Base-by-base conservation (phyloP, 768 basidiomycete genomes). In the Sarcodon aspratus region DNA sequence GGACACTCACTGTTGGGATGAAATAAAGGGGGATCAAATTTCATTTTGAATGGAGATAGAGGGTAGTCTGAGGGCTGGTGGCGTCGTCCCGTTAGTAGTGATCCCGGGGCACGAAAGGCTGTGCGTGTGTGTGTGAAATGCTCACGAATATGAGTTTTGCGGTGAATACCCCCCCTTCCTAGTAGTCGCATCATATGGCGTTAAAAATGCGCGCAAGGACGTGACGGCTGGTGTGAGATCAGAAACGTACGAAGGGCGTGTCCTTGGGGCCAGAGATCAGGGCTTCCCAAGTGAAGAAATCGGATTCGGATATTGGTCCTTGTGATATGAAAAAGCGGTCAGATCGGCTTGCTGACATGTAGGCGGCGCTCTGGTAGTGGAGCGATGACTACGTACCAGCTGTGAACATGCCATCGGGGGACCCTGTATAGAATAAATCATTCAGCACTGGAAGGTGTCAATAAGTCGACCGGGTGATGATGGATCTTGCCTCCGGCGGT, bases 41-140 rank as follows among this genome's bases (percentile, higher is more conserved):
- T 91, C 96, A 99, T 98, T 71, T 93, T 97, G 82, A 98, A 98
- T 15, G 96, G 96, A 47, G 90, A 95, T 59, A 99, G 70, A 33
- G 96, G 96, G 67, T 99, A 99, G 61, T 99, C 96, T 36, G 75
- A 62, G 0, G 93, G 93, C 91, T 92, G 49, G 15, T 31, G 46
- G 21, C 21, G 21, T 27, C 21, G 21, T 27, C 46, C 33, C 45
- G 45, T n/a, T 46, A 31, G 18, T 36, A 12, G 46, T 46, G 34
- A 48, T 47, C 38, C 33, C 53, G 32, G 11, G 38, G 8, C 27
- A 45, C 17, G 37, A 40, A 48, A 44, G 43, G 47, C 21, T 33
- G 47, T 36, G 33, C 45, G 42, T 45, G 52, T 45, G 55, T 51
- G 47, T 50, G 52, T 48, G 49, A 31, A 33, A 33, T 21, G 78